Evolutionary conservation across 2,329 filamentous ascomycete genomes (phyloP).

Genomic region (Fusarium foetens): DNA sequence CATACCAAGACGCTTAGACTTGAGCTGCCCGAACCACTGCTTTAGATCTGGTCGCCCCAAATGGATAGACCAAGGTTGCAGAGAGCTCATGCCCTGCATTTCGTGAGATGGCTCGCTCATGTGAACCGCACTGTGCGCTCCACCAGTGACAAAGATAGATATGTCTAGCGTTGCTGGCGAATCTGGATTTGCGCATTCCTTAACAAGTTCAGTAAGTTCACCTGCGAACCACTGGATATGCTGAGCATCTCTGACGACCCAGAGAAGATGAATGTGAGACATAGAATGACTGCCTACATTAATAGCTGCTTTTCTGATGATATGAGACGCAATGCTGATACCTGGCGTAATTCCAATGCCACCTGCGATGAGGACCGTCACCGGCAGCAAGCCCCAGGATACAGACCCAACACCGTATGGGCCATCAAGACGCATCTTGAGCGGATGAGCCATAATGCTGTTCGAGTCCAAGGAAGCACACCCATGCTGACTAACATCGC

Average conservation of each 20-base stretch:
- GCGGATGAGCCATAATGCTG: not conserved
- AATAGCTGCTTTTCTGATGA: not conserved
- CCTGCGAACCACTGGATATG: not conserved
- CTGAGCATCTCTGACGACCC: not conserved
- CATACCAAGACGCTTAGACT: not conserved
- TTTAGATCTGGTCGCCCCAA: not conserved
- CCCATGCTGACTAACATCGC: not conserved
- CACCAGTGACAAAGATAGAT: not conserved
- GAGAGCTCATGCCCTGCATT: not conserved
- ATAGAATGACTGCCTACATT: rapidly evolving
- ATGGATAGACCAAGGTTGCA: not conserved
- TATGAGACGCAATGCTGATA: not conserved
- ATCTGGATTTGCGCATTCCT: not conserved
- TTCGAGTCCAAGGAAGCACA: not conserved
- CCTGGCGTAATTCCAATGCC: not conserved
- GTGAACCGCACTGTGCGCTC: rapidly evolving
- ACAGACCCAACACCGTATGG: not conserved
- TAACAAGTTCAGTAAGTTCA: not conserved
- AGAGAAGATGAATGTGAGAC: not conserved
- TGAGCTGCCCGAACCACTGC: not conserved
- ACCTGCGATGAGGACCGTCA: not conserved
- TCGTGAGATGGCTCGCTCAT: not conserved
- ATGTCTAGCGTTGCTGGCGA: not conserved
- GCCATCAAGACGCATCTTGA: not conserved
- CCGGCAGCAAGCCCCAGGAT: not conserved